Conservation (phyloP, 805 yeast species). For the Saccharomyces jurei region DNA sequence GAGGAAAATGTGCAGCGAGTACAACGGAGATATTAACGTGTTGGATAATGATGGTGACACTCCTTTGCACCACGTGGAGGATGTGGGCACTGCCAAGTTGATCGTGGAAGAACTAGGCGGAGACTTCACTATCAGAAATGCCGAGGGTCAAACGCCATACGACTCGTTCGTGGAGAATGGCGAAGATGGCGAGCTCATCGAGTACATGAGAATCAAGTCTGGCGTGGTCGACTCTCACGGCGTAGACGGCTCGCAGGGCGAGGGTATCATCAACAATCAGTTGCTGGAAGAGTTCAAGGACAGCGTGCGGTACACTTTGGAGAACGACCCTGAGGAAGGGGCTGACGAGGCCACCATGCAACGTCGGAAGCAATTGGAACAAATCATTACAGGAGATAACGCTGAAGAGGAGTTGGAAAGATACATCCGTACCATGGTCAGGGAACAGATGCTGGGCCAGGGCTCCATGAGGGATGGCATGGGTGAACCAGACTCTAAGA, state of each 20-base stretch:
- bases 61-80: constrained; percentile 87
- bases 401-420: constrained; percentile 72
- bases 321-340: constrained; percentile 36
- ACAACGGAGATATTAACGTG: constrained; percentile 76
- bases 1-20: constrained; percentile 22
- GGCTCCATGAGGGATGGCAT: constrained; percentile 10
- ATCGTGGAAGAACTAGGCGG: constrained; percentile 65
- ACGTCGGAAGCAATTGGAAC: constrained; percentile 56
- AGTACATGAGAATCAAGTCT: constrained; percentile 44
- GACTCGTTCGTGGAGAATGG: constrained; percentile 75
- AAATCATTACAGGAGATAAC: constrained; percentile 68
- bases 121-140: constrained; percentile 53
- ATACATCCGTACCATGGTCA: constrained; percentile 58
- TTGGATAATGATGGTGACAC: constrained; percentile 90
- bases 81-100: constrained; percentile 50
- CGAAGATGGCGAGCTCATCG: constrained; percentile 71
- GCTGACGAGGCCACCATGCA: constrained; percentile 41
- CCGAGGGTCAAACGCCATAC: constrained; percentile 67
- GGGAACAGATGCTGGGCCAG: constrained; percentile 38
- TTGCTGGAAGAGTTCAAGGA: constrained; percentile 31
- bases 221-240: constrained; percentile 16
- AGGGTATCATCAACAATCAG: constrained; percentile 22
- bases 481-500: constrained; percentile 29
- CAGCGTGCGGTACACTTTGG: constrained; percentile 50
- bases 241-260: constrained; percentile 14